Evolutionary conservation across 2,329 filamentous ascomycete genomes (phyloP).

Genomic region (Trichoderma guizhouense): DNA sequence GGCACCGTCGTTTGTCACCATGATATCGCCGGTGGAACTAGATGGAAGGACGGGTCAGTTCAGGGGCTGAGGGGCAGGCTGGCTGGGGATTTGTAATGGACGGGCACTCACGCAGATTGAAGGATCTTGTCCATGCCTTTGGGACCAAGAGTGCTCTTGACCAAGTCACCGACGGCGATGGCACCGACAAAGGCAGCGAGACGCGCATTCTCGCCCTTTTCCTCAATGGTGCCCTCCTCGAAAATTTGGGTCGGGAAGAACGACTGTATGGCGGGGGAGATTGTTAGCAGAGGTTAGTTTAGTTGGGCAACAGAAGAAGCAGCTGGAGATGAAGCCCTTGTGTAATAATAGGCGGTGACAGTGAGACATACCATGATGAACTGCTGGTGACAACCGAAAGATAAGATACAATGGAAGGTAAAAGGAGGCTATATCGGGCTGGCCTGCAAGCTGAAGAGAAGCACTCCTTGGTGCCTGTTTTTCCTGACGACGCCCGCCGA

Average conservation of each 20-base stretch:
- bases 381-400: slow-evolving; percentile 15
- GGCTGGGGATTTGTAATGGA: slow-evolving; percentile 14
- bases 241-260: slow-evolving; percentile 97
- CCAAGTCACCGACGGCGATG: slow-evolving; percentile 94
- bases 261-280: slow-evolving; percentile 37
- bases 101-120: slow-evolving; percentile 75
- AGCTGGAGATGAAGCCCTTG: neutral
- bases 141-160: slow-evolving; percentile 94
- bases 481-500: slow-evolving; percentile 16
- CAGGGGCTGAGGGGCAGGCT: slow-evolving; percentile 10
- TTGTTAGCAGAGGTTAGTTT: slow-evolving; percentile 2
- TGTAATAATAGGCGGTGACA: too few species aligned
- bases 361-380: slow-evolving; percentile 13
- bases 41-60: slow-evolving; percentile 18
- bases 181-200: slow-evolving; percentile 97
- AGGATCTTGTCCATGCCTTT: slow-evolving; percentile 99
- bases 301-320: neutral
- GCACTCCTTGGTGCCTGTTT: slow-evolving; percentile 26
- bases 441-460: neutral
- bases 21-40: slow-evolving; percentile 91
- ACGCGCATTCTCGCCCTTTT: slow-evolving; percentile 99
- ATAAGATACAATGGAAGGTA: neutral
- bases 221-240: slow-evolving; percentile 91
- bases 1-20: slow-evolving; percentile 98
- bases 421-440: slow-evolving; percentile 5